Evolutionary conservation across 1,284 basidiomycete genomes (phyloP).

Genomic region (Termitomyces sp.): DNA sequence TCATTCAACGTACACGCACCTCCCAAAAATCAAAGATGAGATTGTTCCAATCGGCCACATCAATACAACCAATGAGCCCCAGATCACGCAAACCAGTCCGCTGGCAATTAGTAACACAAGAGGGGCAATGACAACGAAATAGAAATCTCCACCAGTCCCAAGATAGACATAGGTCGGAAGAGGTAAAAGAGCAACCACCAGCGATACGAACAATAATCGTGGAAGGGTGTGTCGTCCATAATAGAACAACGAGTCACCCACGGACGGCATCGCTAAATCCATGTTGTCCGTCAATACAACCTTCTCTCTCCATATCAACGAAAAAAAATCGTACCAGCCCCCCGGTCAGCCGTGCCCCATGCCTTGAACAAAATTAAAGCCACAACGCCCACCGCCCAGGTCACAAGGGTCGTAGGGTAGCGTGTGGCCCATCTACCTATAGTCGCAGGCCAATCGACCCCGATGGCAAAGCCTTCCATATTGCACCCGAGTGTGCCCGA

Average conservation of each 20-base stretch:
- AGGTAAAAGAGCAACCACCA: slow-evolving; percentile 50
- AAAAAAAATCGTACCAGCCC: slow-evolving; percentile 22
- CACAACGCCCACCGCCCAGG: slow-evolving; percentile 68
- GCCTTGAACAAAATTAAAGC: slow-evolving; percentile 49
- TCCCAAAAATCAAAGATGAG: slow-evolving; percentile 27
- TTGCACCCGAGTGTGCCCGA: slow-evolving; percentile 46
- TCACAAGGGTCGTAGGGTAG: slow-evolving; percentile 65
- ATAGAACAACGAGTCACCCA: slow-evolving; percentile 40
- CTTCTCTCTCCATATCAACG: not conserved
- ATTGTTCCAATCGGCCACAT: slow-evolving; percentile 40
- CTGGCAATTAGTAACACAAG: slow-evolving; percentile 49
- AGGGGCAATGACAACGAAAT: slow-evolving; percentile 49
- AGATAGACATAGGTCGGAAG: slow-evolving; percentile 49
- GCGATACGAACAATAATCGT: slow-evolving; percentile 36
- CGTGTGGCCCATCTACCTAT: slow-evolving; percentile 65
- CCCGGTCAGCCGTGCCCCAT: slow-evolving; percentile 37
- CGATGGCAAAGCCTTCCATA: slow-evolving; percentile 38
- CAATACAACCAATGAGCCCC: slow-evolving; percentile 43
- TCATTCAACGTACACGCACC: slow-evolving; percentile 30
- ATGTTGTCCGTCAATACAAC: slow-evolving; percentile 2
- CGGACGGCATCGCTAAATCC: slow-evolving; percentile 33
- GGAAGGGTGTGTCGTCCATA: slow-evolving; percentile 39
- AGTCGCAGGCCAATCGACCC: slow-evolving; percentile 64
- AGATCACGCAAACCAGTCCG: slow-evolving; percentile 58
- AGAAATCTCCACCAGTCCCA: slow-evolving; percentile 48